Conservation (phyloP, 805 yeast genomes). For the Metschnikowia rubicola region DNA sequence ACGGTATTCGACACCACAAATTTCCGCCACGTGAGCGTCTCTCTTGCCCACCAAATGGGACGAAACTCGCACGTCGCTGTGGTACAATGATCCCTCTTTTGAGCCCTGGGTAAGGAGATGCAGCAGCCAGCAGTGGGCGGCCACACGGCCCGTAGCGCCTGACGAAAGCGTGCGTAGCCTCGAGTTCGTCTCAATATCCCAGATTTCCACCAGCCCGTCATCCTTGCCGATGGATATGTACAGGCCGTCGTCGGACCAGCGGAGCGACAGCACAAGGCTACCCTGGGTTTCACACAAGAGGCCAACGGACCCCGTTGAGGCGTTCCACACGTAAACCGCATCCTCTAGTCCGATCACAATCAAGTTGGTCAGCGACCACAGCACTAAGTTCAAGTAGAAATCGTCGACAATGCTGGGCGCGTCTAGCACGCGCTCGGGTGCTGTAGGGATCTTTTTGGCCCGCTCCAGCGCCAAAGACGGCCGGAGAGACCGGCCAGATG, state of each 20-base stretch:
- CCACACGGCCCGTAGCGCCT: conserved; percentile 64
- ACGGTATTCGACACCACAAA: conserved; percentile 88
- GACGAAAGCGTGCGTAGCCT: conserved; percentile 74
- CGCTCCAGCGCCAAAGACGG: conserved; percentile 60
- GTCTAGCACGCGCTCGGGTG: conserved; percentile 90
- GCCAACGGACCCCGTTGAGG: conserved; percentile 73
- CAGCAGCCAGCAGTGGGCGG: conserved; percentile 79
- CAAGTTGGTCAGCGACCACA: conserved; percentile 82
- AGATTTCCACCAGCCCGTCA: conserved; percentile 83
- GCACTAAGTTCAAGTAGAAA: conserved; percentile 78
- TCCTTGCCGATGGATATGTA: conserved; percentile 80
- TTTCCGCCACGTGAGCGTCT: conserved; percentile 71
- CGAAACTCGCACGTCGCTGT: conserved; percentile 86
- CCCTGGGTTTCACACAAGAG: conserved; percentile 52
- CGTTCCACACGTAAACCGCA: conserved; percentile 90
- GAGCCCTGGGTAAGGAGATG: conserved; percentile 84
- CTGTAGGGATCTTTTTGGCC: conserved; percentile 74
- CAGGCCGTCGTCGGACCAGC: conserved; percentile 90
- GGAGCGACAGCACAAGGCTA: conserved; percentile 62
- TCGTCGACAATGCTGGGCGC: conserved; percentile 96
- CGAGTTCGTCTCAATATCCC: conserved; percentile 83
- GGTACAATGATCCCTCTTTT: conserved; percentile 77
- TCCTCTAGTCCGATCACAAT: conserved; percentile 86
- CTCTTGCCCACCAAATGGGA: conserved; percentile 65
- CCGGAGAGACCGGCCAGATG: conserved; percentile 29